Evolutionary conservation across 306 rosid species (phyloP).

Genomic region (Prunus fruticosa): DNA sequence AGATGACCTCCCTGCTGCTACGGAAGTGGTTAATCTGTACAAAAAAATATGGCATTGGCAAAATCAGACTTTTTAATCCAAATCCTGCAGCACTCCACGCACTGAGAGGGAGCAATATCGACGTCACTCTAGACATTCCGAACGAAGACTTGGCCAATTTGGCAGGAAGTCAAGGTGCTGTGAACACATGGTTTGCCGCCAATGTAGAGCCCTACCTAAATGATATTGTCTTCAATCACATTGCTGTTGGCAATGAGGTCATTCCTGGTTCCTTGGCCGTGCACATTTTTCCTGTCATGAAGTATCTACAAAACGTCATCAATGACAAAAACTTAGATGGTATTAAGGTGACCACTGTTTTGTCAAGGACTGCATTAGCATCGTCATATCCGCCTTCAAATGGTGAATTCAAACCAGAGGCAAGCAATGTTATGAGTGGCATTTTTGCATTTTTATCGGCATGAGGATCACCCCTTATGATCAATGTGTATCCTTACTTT

Average conservation of each 20-base stretch:
- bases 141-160: slow-evolving; percentile 11
- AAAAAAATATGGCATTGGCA: slow-evolving; percentile 3
- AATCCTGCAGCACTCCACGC: slow-evolving; percentile 16
- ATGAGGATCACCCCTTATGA: slow-evolving; percentile 26
- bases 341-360: slow-evolving; percentile 30
- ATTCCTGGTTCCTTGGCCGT: slow-evolving; percentile 11
- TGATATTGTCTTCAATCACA: slow-evolving; percentile 15
- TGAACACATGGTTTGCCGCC: slow-evolving; percentile 20
- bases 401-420: slow-evolving; percentile 7
- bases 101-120: slow-evolving; percentile 9
- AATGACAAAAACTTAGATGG: neutral
- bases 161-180: slow-evolving; percentile 14
- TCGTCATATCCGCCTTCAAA: slow-evolving; percentile 27
- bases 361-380: neutral
- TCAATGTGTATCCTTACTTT: slow-evolving; percentile 40
- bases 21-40: slow-evolving; percentile 22
- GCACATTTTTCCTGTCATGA: slow-evolving; percentile 21
- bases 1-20: slow-evolving; percentile 20
- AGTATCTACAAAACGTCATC: slow-evolving; percentile 8
- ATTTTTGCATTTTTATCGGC: slow-evolving; percentile 19
- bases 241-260: slow-evolving; percentile 28
- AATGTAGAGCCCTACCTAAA: slow-evolving; percentile 17
- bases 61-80: slow-evolving; percentile 27
- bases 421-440: neutral
- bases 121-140: slow-evolving; percentile 2